Evolutionary conservation across 129 eudicot species (phyloP), one percentile per base, ranked within the genome.

Genomic region (Lonicera japonica): DNA sequence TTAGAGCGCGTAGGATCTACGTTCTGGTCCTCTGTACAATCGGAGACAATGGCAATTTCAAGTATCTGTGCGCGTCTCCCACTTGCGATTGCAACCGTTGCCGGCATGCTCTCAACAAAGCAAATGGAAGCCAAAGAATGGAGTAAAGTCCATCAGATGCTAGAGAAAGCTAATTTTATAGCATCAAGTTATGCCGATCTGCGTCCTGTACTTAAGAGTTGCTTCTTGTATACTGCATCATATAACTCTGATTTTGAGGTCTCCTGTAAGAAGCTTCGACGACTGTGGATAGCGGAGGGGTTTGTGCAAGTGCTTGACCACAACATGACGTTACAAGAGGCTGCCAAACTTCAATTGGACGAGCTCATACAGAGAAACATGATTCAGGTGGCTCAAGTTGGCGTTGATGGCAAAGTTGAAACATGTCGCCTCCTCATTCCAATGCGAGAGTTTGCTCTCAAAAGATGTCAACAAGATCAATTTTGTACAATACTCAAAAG

Each of bases 291-390:
- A 12, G 41, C 65, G 18, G 65, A 60, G 29, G 65, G 52, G 14
- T 39, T 60, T 6, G 11, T 60, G 5, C 50, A 60, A 60, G 20
- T 43, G 16, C 13, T 8, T 1, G 51, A 8, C n/a, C 51, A 15
- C 8, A 39, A 38, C 6, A 38, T 34, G 25, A 60, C 65, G n/a
- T 14, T 19, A 23, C 50, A 60, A 22, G 65, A 36, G 50, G 65
- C 23, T 60, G 65, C 65, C 12, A 60, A 60, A 40, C 50, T n/a
- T 34, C 65, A 60, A 21, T 60, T 60, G 15, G 29, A 60, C 9
- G 51, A 60, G 48, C 65, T 60, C 24, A 38, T 60, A 10, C 65
- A 60, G 18, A 60, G 65, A 40, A 60, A 60, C 52, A 60, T 60
- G 65, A 19, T 60, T 19, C 53, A 60, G 14, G 65, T 60, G 14